phyloP scores from a whole-genome alignment of 2,329 filamentous ascomycete genomes.

The Aspergillus fumigatiaffinis region DNA sequence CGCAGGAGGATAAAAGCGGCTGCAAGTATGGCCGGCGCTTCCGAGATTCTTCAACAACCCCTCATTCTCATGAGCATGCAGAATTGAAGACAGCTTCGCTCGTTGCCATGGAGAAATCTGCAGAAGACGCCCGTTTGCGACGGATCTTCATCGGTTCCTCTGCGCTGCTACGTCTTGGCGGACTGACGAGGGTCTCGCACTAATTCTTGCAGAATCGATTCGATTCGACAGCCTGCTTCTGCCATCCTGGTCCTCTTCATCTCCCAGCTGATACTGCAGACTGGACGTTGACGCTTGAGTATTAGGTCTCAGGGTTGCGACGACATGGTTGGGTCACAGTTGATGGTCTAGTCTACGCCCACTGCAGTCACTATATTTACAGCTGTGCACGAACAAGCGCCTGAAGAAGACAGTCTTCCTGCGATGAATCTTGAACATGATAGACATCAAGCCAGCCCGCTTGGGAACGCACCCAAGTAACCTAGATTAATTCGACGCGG shows the following conservation, averaged over 20 bases:
- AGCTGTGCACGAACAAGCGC: not conserved
- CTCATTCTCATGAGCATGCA: not conserved
- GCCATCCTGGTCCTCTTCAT: not conserved
- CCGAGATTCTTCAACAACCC: not conserved
- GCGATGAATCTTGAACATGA: not conserved
- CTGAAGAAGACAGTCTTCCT: not conserved
- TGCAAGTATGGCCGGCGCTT: slow-evolving; percentile 4
- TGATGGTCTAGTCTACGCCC: not conserved
- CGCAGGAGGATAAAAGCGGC: slow-evolving; percentile 7
- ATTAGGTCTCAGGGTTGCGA: not conserved
- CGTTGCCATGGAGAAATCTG: not conserved
- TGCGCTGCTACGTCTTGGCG: not conserved
- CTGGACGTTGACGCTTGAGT: not conserved
- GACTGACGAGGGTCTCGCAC: not conserved
- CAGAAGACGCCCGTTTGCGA: not conserved
- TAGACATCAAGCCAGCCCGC: not conserved
- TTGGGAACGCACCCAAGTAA: too few species aligned
- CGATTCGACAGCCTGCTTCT: not conserved
- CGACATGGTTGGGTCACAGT: not conserved
- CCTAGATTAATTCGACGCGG: too few species aligned
- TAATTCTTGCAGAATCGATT: not conserved
- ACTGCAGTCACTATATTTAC: not conserved
- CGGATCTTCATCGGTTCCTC: not conserved
- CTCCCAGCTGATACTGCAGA: not conserved
- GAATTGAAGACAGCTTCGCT: not conserved